Evolutionary conservation across 169 alveolate species (phyloP).

Genomic region (Miamiensis avidus): DNA sequence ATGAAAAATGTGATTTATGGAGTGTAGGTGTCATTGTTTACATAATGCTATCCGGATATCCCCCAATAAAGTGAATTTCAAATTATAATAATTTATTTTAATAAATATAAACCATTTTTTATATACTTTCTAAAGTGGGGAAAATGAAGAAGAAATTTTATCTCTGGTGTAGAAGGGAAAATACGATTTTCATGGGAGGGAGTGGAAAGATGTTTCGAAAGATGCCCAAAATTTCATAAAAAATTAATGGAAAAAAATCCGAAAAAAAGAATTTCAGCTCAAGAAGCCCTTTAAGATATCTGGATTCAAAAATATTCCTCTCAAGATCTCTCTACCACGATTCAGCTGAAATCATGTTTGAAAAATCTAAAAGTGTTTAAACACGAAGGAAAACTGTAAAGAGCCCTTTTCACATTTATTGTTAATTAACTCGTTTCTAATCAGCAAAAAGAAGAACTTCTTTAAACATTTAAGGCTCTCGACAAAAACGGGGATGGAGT

Average conservation of each 20-base stretch:
- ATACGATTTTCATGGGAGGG: constrained; percentile 5
- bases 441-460: constrained; percentile 11
- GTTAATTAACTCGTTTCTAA: constrained; percentile 26
- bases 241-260: constrained; percentile 15
- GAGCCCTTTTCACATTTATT: constrained; percentile 26
- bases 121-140: neutral
- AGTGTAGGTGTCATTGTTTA: constrained; percentile 29
- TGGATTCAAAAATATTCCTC: constrained; percentile 34
- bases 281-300: constrained; percentile 10
- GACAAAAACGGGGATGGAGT: constrained; percentile 42
- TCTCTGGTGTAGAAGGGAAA: constrained; percentile 2
- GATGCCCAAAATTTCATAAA: constrained; percentile 33
- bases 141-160: constrained; percentile 7
- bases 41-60: constrained; percentile 26
- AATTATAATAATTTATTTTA: neutral
- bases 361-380: constrained; percentile 23
- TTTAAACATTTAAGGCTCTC: constrained; percentile 22
- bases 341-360: neutral
- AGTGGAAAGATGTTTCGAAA: constrained; percentile 32
- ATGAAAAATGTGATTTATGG: constrained; percentile 41
- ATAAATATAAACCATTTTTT: constrained; percentile 6
- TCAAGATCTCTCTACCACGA: neutral
- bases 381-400: constrained; percentile 17
- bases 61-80: constrained; percentile 9
- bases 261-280: constrained; percentile 17